Percentiles rank a stretch among this genome's conserved stretches.
phyloP scores from a whole-genome alignment of 2,329 filamentous ascomycete species.

The Aspergillus cejpii region DNA sequence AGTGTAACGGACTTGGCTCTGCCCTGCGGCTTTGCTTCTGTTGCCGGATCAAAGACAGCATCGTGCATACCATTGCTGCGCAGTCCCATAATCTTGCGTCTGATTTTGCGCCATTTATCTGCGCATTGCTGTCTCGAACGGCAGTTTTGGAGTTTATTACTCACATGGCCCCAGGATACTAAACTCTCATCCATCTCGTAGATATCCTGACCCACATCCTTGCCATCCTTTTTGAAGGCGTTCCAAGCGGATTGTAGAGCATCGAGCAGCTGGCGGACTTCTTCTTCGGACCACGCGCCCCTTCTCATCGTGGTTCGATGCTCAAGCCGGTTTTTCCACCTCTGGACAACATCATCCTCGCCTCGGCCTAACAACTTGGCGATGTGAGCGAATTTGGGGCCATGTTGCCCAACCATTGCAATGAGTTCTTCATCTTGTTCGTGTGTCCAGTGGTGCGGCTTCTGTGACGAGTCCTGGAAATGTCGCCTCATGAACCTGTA shows the following conservation, averaged over 20 bases:
- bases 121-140: conserved; percentile 38
- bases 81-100: conserved; percentile 14
- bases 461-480: conserved; percentile 35
- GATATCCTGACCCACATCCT: conserved; percentile 29
- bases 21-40: conserved; percentile 3
- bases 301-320: conserved; percentile 31
- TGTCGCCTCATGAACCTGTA: conserved; percentile 40
- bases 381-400: conserved; percentile 35
- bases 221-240: conserved; percentile 11
- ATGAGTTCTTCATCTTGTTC: conserved; percentile 40
- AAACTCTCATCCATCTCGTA: conserved; percentile 33
- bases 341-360: conserved; percentile 38
- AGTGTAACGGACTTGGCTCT: conserved; percentile 2
- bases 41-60: conserved; percentile 22
- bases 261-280: conserved; percentile 25
- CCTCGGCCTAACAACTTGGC: conserved; percentile 34
- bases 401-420: conserved; percentile 25
- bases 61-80: conserved; percentile 20
- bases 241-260: conserved; percentile 23
- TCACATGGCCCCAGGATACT: conserved; percentile 30
- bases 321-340: conserved; percentile 40
- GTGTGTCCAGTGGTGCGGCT: conserved; percentile 35
- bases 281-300: conserved; percentile 35
- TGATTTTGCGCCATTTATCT: conserved; percentile 37
- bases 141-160: conserved; percentile 23